Evolutionary conservation across 1,284 basidiomycete genomes (phyloP).

Genomic region (Psilocybe mexicana): DNA sequence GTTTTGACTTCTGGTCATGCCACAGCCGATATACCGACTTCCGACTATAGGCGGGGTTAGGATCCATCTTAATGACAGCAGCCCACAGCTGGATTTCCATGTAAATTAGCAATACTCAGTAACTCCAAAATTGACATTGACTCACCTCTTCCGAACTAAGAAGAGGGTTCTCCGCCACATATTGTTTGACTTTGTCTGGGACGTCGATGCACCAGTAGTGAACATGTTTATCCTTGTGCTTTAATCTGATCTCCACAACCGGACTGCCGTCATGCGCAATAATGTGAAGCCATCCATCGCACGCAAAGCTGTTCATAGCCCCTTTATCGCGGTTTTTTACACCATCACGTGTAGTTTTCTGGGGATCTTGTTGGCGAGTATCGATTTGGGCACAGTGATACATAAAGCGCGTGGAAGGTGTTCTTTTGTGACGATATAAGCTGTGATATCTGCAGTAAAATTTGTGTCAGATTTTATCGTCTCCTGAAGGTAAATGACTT

Average conservation of each 20-base stretch:
- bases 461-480: background rate
- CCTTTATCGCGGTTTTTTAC: constrained; percentile 2
- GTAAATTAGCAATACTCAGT: too few species aligned
- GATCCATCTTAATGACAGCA: constrained; percentile 3
- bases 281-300: background rate
- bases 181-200: background rate
- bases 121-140: background rate
- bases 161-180: background rate
- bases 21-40: constrained; percentile 5
- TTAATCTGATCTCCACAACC: background rate
- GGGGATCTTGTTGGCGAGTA: background rate
- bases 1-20: background rate
- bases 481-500: background rate
- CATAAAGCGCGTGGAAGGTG: background rate
- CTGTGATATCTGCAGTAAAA: background rate
- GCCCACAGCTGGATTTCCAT: constrained; percentile 1
- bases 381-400: background rate
- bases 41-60: background rate
- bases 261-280: background rate
- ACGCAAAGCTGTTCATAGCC: background rate
- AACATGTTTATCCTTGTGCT: constrained; percentile 3
- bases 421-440: background rate
- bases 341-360: background rate
- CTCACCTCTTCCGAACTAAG: background rate
- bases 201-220: constrained; percentile 8